Base-by-base conservation (phyloP, 495 filamentous ascomycete species). In the Podospora sp. region DNA sequence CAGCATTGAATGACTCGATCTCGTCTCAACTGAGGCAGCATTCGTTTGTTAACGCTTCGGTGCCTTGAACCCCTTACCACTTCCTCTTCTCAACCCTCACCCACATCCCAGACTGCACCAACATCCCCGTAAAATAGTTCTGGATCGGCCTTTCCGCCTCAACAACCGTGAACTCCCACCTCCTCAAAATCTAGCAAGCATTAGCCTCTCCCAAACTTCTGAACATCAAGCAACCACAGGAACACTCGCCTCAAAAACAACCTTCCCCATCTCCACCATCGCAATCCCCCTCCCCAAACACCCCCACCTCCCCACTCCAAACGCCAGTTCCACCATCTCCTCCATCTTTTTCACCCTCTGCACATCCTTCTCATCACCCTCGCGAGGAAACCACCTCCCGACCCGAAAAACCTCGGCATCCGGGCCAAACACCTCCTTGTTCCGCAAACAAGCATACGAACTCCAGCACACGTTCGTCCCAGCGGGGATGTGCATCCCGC, bases 181-280 rank as follows among this genome's bases (percentile, higher is more conserved):
- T 49, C 11, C 35, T 24, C 59, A 62, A 22, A 36, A 61, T 24
- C 59, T 61, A 33, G 2, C 29, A 33, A 4, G 8, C 27, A 27
- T n/a, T 26, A 14, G 6, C 56, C n/a, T 33, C 8, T 33, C 33
- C 11, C 6, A 3, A 4, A 6, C n/a, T 2, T 20, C 27, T 29
- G 18, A 61, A 46, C 18, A 35, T 2, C 6, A 21, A 8, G 21
- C 0, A 46, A 25, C 14, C 40, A 46, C 40, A 21, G 3, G 21
- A 24, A 1, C 24, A 76, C 78, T 57, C 62, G 86, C 83, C 81
- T 88, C 84, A 52, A 85, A 78, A 69, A 87, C 71, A 0, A 80
- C 74, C 75, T 88, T 89, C 51, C 83, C 81, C 60, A 86, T 71
- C 72, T 86, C 73, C 68, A 81, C 69, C 27, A 72, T 69, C 1